Percentiles rank a stretch among this genome's conserved stretches.
phyloP scores from a whole-genome alignment of 805 yeast species.

The Candida incommunis region DNA sequence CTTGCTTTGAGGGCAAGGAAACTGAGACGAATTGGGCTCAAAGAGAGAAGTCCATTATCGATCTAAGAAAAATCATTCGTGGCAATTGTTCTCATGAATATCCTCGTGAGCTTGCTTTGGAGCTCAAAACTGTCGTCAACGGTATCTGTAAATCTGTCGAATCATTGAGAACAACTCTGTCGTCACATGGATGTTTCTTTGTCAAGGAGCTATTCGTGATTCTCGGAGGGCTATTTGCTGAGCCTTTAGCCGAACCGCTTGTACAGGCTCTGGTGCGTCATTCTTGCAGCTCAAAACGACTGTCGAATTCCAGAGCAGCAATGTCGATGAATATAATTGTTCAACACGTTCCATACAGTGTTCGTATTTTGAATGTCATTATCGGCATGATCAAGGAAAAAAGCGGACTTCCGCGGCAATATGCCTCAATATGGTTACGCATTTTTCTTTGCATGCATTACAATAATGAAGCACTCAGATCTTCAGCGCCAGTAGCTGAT shows the following conservation, averaged over 20 bases:
- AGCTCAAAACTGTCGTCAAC: constrained; percentile 34
- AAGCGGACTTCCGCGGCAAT: constrained; percentile 54
- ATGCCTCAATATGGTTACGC: constrained; percentile 57
- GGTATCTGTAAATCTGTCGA: constrained; percentile 49
- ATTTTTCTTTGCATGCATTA: constrained; percentile 36
- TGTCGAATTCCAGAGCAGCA: constrained; percentile 39
- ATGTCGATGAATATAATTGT: constrained; percentile 34
- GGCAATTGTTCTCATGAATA: constrained; percentile 35
- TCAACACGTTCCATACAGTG: constrained; percentile 37
- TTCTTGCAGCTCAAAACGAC: constrained; percentile 46
- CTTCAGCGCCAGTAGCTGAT: constrained; percentile 24
- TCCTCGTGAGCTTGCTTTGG: constrained; percentile 21
- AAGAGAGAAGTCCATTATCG: constrained; percentile 49
- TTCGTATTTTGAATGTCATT: constrained; percentile 37
- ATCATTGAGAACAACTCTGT: constrained; percentile 76
- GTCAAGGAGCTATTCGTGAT: constrained; percentile 41
- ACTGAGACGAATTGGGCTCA: constrained; percentile 77
- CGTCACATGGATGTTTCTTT: constrained; percentile 60
- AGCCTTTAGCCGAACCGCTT: constrained; percentile 33
- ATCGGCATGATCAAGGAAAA: constrained; percentile 47
- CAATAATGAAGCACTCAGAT: constrained; percentile 19
- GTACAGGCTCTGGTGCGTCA: constrained; percentile 36
- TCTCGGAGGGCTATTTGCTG: constrained; percentile 11
- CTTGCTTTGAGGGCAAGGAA: constrained; percentile 54
- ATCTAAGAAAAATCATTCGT: constrained; percentile 44